Percentiles rank a stretch among this genome's conserved stretches.
Evolutionary conservation across 2,329 filamentous ascomycete species (phyloP).

Genomic region (Hymenoscyphus albidus): DNA sequence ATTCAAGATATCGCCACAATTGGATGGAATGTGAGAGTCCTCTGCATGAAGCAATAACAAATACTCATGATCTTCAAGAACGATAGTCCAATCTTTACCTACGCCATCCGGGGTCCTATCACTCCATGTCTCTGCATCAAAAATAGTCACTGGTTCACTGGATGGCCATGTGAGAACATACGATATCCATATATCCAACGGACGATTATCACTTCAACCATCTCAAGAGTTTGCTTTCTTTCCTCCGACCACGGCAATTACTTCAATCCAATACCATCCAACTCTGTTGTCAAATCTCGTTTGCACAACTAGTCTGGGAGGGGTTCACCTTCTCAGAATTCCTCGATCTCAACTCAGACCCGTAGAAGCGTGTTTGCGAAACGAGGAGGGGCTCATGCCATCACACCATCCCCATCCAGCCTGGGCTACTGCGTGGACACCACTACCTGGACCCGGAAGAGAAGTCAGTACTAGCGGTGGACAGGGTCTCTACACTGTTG

Average conservation of each 20-base stretch:
- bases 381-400: background rate
- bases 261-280: background rate
- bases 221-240: background rate
- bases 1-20: background rate
- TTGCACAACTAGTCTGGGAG: background rate
- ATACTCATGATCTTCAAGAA: background rate
- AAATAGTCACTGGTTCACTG: background rate
- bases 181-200: background rate
- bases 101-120: background rate
- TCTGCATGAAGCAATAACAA: background rate
- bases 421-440: background rate
- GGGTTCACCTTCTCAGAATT: background rate
- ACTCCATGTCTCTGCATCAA: background rate
- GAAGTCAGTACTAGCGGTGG: background rate
- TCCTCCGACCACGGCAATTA: background rate
- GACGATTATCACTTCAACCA: background rate
- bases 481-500: background rate
- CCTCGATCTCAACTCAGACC: background rate
- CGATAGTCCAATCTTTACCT: background rate
- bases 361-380: background rate
- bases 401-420: background rate
- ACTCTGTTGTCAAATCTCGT: background rate
- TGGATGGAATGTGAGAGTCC: background rate
- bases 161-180: background rate
- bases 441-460: background rate